Conservation (phyloP, 768 basidiomycete species). For the Psilocybe sp. region DNA sequence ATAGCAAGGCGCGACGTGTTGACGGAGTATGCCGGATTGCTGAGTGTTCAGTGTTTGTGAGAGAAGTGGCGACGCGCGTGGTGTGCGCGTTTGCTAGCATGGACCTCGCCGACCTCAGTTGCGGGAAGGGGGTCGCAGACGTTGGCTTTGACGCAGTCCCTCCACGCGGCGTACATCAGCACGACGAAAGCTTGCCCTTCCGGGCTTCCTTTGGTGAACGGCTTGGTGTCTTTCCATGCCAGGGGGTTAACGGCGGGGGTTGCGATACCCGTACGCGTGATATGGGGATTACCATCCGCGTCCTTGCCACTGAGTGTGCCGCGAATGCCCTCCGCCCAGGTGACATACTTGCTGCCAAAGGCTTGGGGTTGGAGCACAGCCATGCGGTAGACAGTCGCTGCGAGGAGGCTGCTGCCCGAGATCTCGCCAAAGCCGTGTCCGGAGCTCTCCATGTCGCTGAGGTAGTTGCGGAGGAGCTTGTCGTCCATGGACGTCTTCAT, state of each 20-base stretch:
- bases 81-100: too few species aligned
- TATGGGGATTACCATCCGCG: slow-evolving; percentile 22
- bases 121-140: slow-evolving; percentile 10
- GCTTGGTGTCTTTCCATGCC: slow-evolving; percentile 31
- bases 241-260: slow-evolving; percentile 39
- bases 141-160: slow-evolving; percentile 32
- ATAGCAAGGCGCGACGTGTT: too few species aligned
- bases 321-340: slow-evolving; percentile 35
- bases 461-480: slow-evolving; percentile 41
- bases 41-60: too few species aligned
- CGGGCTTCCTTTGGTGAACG: slow-evolving; percentile 35
- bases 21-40: too few species aligned
- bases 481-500: slow-evolving; percentile 27
- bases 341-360: slow-evolving; percentile 27
- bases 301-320: slow-evolving; percentile 25
- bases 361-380: slow-evolving; percentile 29
- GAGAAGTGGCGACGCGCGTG: too few species aligned
- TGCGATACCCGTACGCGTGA: slow-evolving; percentile 27
- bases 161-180: slow-evolving; percentile 39
- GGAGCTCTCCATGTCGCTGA: slow-evolving; percentile 24
- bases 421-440: slow-evolving; percentile 41
- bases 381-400: slow-evolving; percentile 38
- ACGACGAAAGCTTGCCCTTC: slow-evolving; percentile 41
- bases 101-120: too few species aligned
- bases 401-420: slow-evolving; percentile 38